These are phyloP conservation scores for Metroxylon sagu DNA, from an alignment of 176 grass and related monocot species.

Conservation along the genomic window DNA sequence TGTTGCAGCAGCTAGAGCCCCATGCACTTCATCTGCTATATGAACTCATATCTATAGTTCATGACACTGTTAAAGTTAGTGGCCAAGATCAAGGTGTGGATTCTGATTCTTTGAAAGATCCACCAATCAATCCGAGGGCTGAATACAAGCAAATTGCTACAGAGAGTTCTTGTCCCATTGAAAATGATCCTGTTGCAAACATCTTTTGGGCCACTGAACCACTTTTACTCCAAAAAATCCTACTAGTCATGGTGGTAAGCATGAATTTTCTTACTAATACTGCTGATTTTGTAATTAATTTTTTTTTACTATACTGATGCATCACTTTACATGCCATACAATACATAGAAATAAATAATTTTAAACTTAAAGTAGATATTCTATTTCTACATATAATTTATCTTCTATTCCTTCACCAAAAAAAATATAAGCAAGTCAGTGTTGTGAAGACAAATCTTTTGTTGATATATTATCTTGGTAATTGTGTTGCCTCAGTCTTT, in stretches of 20 bases:
- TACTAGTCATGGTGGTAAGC: slow-evolving; percentile 74
- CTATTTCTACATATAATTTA: too few species aligned
- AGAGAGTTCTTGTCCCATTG: slow-evolving; percentile 36
- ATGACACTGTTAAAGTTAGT: slow-evolving; percentile 41
- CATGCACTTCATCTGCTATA: slow-evolving; percentile 49
- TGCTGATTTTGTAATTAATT: too few species aligned
- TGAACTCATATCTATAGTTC: slow-evolving; percentile 77
- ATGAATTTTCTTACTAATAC: not conserved
- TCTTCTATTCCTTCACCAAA: too few species aligned
- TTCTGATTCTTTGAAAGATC: slow-evolving; percentile 14
- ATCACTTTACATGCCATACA: too few species aligned
- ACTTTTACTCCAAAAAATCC: slow-evolving; percentile 42
- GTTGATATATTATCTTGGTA: too few species aligned
- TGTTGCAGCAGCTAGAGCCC: slow-evolving; percentile 57
- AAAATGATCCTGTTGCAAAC: slow-evolving; percentile 50
- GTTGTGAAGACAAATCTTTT: too few species aligned
- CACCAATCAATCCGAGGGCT: slow-evolving; percentile 26
- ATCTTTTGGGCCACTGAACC: slow-evolving; percentile 64
- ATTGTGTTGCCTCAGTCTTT: too few species aligned
- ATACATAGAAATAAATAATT: too few species aligned
- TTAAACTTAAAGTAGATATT: too few species aligned
- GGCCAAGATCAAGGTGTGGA: slow-evolving; percentile 33
- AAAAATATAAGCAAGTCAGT: too few species aligned
- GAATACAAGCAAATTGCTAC: slow-evolving; percentile 23
- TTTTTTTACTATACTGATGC: too few species aligned